Evolutionary conservation across 2,329 filamentous ascomycete genomes (phyloP), one percentile per base, ranked within the genome.

Genomic region (Grosmannia clavigera): DNA sequence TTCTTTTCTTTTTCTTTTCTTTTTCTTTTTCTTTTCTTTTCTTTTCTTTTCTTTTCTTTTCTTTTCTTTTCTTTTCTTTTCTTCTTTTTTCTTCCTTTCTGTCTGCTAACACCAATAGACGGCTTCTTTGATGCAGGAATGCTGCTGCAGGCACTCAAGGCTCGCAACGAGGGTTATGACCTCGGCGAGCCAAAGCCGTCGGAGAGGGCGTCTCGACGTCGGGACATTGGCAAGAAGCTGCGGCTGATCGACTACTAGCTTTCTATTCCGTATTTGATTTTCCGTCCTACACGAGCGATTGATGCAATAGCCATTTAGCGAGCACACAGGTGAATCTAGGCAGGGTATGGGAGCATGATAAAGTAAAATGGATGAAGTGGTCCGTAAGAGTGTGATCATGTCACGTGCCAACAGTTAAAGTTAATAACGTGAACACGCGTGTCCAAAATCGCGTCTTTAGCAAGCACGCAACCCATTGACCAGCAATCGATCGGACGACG

Each of bases 81-180:
- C 55, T 52, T 25, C 46, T 9, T 3, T 52, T 1, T 64, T 52
- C 62, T 64, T 66, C n/a, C 62, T 65, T n/a, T 3, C 7, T 7
- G 29, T 25, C 5, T 4, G 33, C 52, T 55, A 56, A 60, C 48
- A 19, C 27, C 2, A 7, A n/a, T 69, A 96, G 92, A 96, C 77
- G 92, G 92, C 38, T 96, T 97, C 78, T 97, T 97, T 74, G 92
- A 97, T 70, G 91, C 92, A 0, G 92, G 92, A 16, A 95, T 96
- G 90, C 81, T 96, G 5, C 78, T 94, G 29, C 89, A 95, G 71
- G 90, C 91, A 1, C 82, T 96, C 61, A 92, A 92, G 70, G 86
- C 86, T 2, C 81, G 86, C 57, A 80, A 81, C 19, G 78, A 83
- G 60, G 77, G 75, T 4, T 71, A 76, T 6, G 79, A 82, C 58